Percentiles rank a stretch among this genome's conserved stretches.
phyloP scores from a whole-genome alignment of 495 filamentous ascomycete species.

The Daldinia vernicosa region DNA sequence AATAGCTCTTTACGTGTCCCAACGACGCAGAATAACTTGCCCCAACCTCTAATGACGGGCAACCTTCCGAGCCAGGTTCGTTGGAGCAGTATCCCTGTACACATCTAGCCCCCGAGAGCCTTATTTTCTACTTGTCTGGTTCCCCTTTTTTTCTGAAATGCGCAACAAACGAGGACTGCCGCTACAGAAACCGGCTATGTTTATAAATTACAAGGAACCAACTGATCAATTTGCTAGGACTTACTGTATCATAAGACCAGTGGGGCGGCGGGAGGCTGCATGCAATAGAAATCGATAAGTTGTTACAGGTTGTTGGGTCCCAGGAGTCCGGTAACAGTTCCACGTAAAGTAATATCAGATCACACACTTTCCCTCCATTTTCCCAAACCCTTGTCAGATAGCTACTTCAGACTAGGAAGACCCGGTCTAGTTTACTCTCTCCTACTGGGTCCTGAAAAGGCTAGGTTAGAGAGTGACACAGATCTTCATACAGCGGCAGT shows the following conservation, averaged over 20 bases:
- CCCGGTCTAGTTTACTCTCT: slow-evolving; percentile 10
- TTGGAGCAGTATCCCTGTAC: slow-evolving; percentile 10
- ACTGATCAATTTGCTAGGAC: slow-evolving; percentile 28
- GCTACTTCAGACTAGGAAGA: slow-evolving; percentile 11
- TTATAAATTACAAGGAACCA: slow-evolving; percentile 34
- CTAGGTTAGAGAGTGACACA: slow-evolving; percentile 3
- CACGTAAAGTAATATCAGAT: slow-evolving; percentile 40
- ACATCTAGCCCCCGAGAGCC: not conserved
- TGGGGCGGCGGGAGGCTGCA: slow-evolving; percentile 35
- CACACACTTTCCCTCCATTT: slow-evolving; percentile 29
- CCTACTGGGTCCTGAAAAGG: slow-evolving; percentile 5
- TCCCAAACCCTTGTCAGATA: slow-evolving; percentile 23
- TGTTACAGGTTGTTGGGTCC: slow-evolving; percentile 42
- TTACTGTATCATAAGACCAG: slow-evolving; percentile 36
- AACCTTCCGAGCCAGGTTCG: slow-evolving; percentile 28
- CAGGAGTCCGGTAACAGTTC: slow-evolving; percentile 47
- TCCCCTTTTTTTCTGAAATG: slow-evolving; percentile 1
- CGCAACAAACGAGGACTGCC: slow-evolving; percentile 24
- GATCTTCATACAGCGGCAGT: slow-evolving; percentile 10
- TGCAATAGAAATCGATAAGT: slow-evolving; percentile 25
- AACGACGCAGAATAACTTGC: slow-evolving; percentile 23
- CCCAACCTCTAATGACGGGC: slow-evolving; percentile 11
- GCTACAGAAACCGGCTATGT: slow-evolving; percentile 35
- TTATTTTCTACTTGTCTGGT: not conserved
- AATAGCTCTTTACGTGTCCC: slow-evolving; percentile 34